Evolutionary conservation across 1,284 basidiomycete genomes (phyloP), one percentile per base, ranked within the genome.

Genomic region (Rhodotorula sp.): DNA sequence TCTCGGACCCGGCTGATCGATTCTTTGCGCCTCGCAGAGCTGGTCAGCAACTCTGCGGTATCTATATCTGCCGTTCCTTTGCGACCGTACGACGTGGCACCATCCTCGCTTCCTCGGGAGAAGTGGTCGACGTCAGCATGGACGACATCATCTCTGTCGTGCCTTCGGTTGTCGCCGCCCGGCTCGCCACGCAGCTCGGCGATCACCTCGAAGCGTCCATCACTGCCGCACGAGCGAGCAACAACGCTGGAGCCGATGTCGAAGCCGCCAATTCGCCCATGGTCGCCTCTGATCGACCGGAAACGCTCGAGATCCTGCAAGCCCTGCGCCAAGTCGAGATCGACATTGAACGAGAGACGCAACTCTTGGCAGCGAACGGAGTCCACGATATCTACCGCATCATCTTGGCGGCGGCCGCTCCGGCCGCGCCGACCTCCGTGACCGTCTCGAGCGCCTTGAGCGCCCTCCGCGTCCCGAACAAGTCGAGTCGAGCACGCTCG

Each of bases 131-230:
- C 5, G 70, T 80, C 12, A 72, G 75, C 8, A 26, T 75, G 4
- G 78, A 80, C 59, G 81, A 83, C 73, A 77, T 83, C 15, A 80
- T 81, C 71, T 83, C 79, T 69, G 73, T 80, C 69, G 78, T 83
- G 72, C 82, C 81, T 0, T 54, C 73, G 0, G 78, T 79, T 2
- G 70, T 82, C 23, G 68, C 80, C 6, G 69, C 78, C 0, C 51
- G 79, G 2, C 70, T 74, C 21, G 64, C 72, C 23, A 49, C 34
- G 31, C 48, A 26, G 21, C 20, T 62, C 26, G 49, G 16, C 12
- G 54, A 56, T 7, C 26, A 29, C 10, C 54, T 56, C 54, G 54
- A n/a, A 3, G 26, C 26, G 16, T 5, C 16, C 54, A 29, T 56
- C 8, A n/a, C 20, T 1, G 58, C 46, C 2, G 39, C 39, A 14